These are phyloP conservation scores for Colletotrichum sp. DNA, from an alignment of 2,329 filamentous ascomycete species.

Conservation along the genomic window DNA sequence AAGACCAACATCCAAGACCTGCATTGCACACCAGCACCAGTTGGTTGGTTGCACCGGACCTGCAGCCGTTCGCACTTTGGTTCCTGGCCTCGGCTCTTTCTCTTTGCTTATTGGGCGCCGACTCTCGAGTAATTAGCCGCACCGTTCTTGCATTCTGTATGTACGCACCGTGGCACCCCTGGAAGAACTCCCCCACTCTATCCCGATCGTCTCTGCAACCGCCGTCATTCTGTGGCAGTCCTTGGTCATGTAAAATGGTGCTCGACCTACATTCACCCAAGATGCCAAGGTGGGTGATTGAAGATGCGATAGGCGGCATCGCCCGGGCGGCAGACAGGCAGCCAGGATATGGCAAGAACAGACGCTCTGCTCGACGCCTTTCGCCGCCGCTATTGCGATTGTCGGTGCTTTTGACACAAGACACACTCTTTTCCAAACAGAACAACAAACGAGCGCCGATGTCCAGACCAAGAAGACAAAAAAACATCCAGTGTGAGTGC, in stretches of 20 bases:
- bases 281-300: neutral
- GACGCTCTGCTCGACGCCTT: constrained; percentile 11
- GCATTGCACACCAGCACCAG: neutral
- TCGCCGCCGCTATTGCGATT: constrained; percentile 1
- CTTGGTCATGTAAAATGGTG: neutral
- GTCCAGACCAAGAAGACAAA: neutral
- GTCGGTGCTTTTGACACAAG: constrained; percentile 16
- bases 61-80: neutral
- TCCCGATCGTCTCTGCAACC: neutral
- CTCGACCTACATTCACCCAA: neutral
- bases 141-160: neutral
- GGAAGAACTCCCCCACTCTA: neutral
- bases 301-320: neutral
- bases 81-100: neutral
- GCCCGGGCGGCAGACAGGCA: neutral
- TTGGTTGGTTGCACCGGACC: neutral
- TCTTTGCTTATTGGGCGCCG: neutral
- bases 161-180: neutral
- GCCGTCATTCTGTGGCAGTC: neutral
- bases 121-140: neutral
- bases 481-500: neutral
- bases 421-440: constrained; percentile 11
- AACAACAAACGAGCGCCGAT: constrained; percentile 19
- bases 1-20: neutral
- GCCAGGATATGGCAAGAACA: constrained; percentile 4